These are phyloP conservation scores for Acer yangbiense DNA, from an alignment of 345 rosid genomes.

Conservation along the genomic window DNA sequence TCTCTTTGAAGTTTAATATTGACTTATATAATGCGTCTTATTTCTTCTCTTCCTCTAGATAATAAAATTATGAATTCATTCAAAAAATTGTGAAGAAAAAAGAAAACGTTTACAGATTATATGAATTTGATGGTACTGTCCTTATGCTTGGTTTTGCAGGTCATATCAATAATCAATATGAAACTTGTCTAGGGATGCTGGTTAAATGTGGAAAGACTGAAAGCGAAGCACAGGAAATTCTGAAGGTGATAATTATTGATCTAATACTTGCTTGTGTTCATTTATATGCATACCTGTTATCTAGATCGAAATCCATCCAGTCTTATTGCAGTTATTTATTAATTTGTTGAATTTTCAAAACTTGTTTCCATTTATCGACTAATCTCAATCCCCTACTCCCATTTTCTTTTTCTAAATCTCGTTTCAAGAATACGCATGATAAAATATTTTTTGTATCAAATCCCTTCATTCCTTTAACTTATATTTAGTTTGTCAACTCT, in stretches of 20 bases:
- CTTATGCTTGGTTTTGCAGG: conserved; percentile 45
- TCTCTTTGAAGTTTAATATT: neutral
- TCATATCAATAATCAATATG: conserved; percentile 61
- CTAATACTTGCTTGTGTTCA: neutral
- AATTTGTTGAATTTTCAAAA: neutral
- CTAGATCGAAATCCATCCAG: neutral
- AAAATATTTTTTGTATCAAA: neutral
- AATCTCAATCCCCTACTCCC: neutral
- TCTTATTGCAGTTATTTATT: neutral
- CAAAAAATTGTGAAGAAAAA: neutral
- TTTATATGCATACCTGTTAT: neutral
- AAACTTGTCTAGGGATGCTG: conserved; percentile 80
- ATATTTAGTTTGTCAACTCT: conserved; percentile 20
- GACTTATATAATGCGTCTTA: neutral
- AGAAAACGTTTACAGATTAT: conserved; percentile 4
- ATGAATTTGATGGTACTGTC: neutral
- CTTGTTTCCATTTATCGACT: neutral
- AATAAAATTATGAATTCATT: neutral
- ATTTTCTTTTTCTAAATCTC: neutral
- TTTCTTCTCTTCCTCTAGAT: neutral
- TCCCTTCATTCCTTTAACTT: neutral
- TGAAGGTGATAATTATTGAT: conserved; percentile 49
- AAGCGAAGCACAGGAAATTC: conserved; percentile 57
- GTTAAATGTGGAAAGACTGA: conserved; percentile 64
- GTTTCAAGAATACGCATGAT: neutral